Evolutionary conservation across 768 basidiomycete species (phyloP), one percentile per base, ranked within the genome.

Genomic region (Mycena haematopus): DNA sequence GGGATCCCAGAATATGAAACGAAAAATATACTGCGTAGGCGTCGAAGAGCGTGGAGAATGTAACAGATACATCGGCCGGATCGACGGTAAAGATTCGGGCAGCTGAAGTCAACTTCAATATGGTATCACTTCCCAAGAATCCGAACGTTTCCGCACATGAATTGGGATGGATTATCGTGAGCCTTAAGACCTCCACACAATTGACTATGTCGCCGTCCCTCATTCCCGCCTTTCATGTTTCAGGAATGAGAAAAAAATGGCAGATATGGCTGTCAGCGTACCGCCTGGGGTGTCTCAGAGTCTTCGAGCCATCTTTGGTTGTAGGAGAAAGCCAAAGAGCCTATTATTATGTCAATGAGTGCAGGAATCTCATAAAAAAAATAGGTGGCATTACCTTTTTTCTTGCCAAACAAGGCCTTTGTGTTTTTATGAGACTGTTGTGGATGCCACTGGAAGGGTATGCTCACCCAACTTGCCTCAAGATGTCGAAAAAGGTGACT

Each of bases 291-390:
- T 42, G 63, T 53, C 15, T 64, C 58, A 0, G 45, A 24, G 40
- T 64, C 63, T 33, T 59, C 36, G 2, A 64, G 46, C 56, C 51
- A 59, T 25, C 33, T 38, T 1, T 22, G 22, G 4, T 59, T 51
- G 51, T 64, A 64, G 15, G 46, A 64, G 45, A 64, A 64, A 3
- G 19, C 52, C 22, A 64, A 47, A 21, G 44, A 58, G 19, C 58
- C 63, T 64, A 29, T 7, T 0, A 35, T 17, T 10, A 7, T 19
- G 42, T 52, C 8, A 9, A n/a, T 35, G 11, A 5, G 15, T 17
- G 42, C 2, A 7, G 17, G 22, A 25, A 14, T n/a, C n/a, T n/a
- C n/a, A 36, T 36, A 13, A 42, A 46, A 33, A 33, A 24, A 35
- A 19, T 25, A 25, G 2, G 33, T 45, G 47, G 15, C 21, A 29